phyloP scores from a whole-genome alignment of 768 basidiomycete species.

The Kwoniella pini region DNA sequence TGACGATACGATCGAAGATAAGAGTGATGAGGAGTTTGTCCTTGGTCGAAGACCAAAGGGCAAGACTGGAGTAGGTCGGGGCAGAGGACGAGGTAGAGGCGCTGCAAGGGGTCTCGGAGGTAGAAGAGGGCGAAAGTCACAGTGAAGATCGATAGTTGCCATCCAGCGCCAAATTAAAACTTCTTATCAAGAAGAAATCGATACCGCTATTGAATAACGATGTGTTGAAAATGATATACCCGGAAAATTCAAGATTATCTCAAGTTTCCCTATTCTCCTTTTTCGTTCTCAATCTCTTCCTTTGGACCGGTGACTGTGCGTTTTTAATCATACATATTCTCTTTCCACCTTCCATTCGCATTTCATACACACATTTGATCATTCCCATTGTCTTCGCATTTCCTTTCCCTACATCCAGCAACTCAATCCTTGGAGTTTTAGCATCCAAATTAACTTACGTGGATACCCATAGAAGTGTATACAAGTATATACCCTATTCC shows the following conservation, averaged over 20 bases:
- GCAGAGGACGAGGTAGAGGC: constrained; percentile 8
- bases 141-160: background rate
- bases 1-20: constrained; percentile 10
- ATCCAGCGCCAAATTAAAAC: no score
- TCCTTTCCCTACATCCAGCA: no score
- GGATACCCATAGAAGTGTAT: background rate
- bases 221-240: no score
- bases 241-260: no score
- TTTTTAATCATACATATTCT: background rate
- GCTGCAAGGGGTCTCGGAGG: background rate
- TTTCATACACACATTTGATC: background rate
- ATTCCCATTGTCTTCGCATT: background rate
- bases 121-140: constrained; percentile 11
- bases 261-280: no score
- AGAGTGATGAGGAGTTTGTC: constrained; percentile 8
- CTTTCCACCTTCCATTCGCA: background rate
- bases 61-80: constrained; percentile 6
- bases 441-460: background rate
- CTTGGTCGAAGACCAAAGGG: constrained; percentile 1
- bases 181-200: no score
- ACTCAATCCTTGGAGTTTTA: no score
- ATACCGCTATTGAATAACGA: no score
- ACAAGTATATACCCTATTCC: background rate
- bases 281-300: no score
- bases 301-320: no score